Evolutionary conservation across 345 rosid species (phyloP).

Genomic region (Ailanthus altissimus): DNA sequence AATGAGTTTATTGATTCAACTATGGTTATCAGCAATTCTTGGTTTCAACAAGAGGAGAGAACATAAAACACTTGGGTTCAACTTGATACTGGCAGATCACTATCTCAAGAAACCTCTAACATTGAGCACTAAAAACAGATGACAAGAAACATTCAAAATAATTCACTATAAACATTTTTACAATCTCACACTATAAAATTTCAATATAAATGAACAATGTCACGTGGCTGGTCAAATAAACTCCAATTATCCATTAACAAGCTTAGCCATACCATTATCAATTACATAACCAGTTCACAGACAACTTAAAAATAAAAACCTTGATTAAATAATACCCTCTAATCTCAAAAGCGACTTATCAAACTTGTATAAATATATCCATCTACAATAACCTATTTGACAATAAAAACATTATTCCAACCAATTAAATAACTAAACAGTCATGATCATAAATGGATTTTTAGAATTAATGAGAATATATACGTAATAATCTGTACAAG

Average conservation of each 20-base stretch:
- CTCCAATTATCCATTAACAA: not conserved
- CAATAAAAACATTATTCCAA: not conserved
- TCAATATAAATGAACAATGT: not conserved
- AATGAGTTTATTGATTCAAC: not conserved
- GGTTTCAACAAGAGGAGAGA: not conserved
- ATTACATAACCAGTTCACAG: not conserved
- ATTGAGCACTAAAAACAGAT: not conserved
- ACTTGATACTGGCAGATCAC: not conserved
- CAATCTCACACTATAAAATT: not conserved
- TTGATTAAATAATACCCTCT: not conserved
- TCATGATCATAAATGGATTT: not conserved
- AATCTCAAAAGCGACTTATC: not conserved
- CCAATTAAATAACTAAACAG: not conserved
- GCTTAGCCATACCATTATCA: not conserved
- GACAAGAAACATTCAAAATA: not conserved
- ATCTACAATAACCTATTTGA: not conserved
- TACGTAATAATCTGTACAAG: slow-evolving; percentile 26
- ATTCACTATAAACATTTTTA: not conserved
- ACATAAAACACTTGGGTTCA: not conserved
- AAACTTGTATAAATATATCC: not conserved
- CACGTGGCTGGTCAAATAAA: not conserved
- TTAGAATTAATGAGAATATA: slow-evolving; percentile 13
- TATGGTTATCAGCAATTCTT: not conserved
- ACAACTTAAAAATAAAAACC: not conserved
- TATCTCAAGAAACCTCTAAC: not conserved